Conservation (phyloP, 208 protist genomes). For the Acanthamoeba royreba region DNA sequence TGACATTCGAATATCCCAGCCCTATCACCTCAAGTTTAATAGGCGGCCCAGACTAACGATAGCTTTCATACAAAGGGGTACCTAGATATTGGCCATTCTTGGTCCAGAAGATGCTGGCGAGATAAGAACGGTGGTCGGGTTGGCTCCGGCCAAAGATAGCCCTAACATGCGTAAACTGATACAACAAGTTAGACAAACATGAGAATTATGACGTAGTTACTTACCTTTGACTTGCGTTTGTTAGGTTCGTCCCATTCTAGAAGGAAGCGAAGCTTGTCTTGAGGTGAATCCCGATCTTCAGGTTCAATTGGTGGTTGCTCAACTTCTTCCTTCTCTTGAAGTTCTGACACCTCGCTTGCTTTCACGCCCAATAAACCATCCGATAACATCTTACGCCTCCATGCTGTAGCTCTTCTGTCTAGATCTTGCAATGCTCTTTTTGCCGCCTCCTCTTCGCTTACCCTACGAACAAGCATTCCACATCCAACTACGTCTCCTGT, state of each 20-base stretch:
- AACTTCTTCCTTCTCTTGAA: not conserved
- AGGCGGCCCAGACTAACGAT: not conserved
- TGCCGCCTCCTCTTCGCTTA: not conserved
- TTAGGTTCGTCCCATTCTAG: not conserved
- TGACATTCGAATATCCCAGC: not conserved
- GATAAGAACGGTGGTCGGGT: not conserved
- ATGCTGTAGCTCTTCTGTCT: not conserved
- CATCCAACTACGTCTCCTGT: not conserved
- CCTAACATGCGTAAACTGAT: not conserved
- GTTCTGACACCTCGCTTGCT: not conserved
- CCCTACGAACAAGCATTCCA: not conserved
- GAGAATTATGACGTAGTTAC: not conserved
- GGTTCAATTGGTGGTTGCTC: not conserved
- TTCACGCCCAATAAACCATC: no score
- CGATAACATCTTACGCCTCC: no score
- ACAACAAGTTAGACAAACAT: not conserved
- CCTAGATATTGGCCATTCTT: not conserved
- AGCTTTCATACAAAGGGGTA: not conserved
- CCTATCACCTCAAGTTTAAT: not conserved
- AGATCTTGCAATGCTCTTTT: not conserved
- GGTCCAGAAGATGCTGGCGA: not conserved
- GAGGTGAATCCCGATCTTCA: no score
- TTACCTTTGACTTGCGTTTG: not conserved
- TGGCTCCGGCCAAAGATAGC: not conserved
- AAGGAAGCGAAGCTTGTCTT: not conserved